These are phyloP conservation scores for Litchi chinensis DNA, from an alignment of 345 rosid species.

Conservation along the genomic window DNA sequence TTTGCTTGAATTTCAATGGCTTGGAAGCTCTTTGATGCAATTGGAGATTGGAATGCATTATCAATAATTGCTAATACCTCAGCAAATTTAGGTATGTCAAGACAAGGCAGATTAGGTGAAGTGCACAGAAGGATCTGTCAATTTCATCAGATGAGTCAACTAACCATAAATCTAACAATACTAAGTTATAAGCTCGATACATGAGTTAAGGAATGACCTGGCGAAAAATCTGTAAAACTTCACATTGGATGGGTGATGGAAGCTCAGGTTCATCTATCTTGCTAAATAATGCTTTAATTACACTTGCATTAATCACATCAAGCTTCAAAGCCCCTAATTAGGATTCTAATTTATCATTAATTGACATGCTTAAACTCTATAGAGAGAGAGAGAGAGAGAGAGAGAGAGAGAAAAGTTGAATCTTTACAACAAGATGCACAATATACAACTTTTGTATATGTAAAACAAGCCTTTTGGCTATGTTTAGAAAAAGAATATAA, in stretches of 20 bases:
- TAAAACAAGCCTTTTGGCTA: too few species aligned
- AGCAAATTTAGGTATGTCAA: slow-evolving; percentile 43
- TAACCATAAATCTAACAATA: slow-evolving; percentile 3
- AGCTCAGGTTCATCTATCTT: too few species aligned
- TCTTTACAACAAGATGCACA: too few species aligned
- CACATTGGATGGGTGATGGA: slow-evolving; percentile 50
- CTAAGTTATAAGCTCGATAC: not conserved
- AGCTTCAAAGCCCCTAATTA: too few species aligned
- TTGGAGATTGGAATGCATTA: slow-evolving; percentile 47
- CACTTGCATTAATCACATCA: too few species aligned
- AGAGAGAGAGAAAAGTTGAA: too few species aligned
- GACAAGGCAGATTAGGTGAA: slow-evolving; percentile 25
- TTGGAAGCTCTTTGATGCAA: slow-evolving; percentile 40
- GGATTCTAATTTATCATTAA: too few species aligned
- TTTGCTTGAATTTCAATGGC: slow-evolving; percentile 54
- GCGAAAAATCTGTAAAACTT: slow-evolving; percentile 61
- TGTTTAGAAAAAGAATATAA: too few species aligned
- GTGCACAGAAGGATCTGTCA: slow-evolving; percentile 59
- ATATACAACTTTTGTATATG: too few species aligned
- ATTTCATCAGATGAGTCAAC: slow-evolving; percentile 22
- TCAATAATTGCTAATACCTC: slow-evolving; percentile 47
- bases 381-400: too few species aligned
- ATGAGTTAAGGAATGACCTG: slow-evolving; percentile 44
- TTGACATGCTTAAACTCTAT: too few species aligned
- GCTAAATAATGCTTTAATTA: too few species aligned